phyloP scores from a whole-genome alignment of 768 basidiomycete species.

The Lactarius sp. region DNA sequence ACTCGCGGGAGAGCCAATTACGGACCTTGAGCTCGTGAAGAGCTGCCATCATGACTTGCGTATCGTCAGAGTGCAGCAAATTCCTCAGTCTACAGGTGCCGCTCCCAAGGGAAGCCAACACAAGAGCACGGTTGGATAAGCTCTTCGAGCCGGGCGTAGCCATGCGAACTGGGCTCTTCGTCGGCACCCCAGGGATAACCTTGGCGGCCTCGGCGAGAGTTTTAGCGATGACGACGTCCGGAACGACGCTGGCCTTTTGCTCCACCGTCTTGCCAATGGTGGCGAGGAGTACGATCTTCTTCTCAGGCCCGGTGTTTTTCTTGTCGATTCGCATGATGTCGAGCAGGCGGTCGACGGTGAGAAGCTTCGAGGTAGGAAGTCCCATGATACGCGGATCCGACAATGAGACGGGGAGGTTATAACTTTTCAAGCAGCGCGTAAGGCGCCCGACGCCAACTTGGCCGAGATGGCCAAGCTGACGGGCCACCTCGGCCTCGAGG shows the following conservation, averaged over 20 bases:
- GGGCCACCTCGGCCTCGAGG: slow-evolving; percentile 89
- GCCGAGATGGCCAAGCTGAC: slow-evolving; percentile 79
- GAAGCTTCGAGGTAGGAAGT: slow-evolving; percentile 61
- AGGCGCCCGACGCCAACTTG: slow-evolving; percentile 93
- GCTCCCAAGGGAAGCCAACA: slow-evolving; percentile 85
- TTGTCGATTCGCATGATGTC: slow-evolving; percentile 92
- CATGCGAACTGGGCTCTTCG: slow-evolving; percentile 52
- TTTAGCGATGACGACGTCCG: slow-evolving; percentile 75
- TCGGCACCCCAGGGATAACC: slow-evolving; percentile 65
- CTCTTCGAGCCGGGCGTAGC: slow-evolving; percentile 95
- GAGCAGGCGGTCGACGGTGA: slow-evolving; percentile 77
- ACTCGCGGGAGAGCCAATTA: slow-evolving; percentile 1
- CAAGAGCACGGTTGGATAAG: slow-evolving; percentile 90
- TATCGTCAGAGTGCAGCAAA: slow-evolving; percentile 94
- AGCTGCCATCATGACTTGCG: slow-evolving; percentile 98
- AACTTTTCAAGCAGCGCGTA: slow-evolving; percentile 79
- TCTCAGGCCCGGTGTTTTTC: slow-evolving; percentile 89
- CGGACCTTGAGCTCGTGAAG: slow-evolving; percentile 78
- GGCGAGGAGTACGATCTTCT: slow-evolving; percentile 90
- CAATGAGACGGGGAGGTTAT: slow-evolving; percentile 83
- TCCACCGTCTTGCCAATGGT: slow-evolving; percentile 91
- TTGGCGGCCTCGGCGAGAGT: slow-evolving; percentile 76
- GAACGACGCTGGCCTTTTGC: slow-evolving; percentile 81
- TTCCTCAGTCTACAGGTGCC: slow-evolving; percentile 89
- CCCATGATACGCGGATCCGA: slow-evolving; percentile 71